Evolutionary conservation across 768 basidiomycete species (phyloP).

Genomic region (Tulasnella sp.): DNA sequence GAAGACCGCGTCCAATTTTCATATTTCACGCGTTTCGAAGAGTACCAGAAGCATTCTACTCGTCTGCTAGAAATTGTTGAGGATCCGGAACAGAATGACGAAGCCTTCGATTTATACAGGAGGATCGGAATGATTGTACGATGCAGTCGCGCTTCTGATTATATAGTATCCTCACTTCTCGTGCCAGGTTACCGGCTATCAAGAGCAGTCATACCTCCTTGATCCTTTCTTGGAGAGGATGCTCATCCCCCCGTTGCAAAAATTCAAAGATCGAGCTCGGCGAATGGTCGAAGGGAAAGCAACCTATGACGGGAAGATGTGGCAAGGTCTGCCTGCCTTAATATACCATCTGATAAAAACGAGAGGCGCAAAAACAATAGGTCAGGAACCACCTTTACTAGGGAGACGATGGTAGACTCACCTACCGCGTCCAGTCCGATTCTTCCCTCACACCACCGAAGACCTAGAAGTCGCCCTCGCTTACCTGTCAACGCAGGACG

Average conservation of each 20-base stretch:
- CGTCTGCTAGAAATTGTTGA: conserved; percentile 17
- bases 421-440: conserved; percentile 64
- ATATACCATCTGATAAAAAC: conserved; percentile 85
- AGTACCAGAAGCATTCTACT: conserved; percentile 7
- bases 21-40: conserved; percentile 22
- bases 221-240: conserved; percentile 87
- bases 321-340: conserved; percentile 49
- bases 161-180: background rate
- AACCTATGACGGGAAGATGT: conserved; percentile 54
- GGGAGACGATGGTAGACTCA: background rate
- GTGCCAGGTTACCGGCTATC: conserved; percentile 81
- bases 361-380: conserved; percentile 87
- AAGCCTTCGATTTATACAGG: background rate
- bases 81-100: background rate
- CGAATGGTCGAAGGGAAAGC: conserved; percentile 44
- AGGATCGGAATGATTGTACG: background rate
- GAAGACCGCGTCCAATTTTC: background rate
- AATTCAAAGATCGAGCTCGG: conserved; percentile 60
- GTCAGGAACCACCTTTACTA: conserved; percentile 53
- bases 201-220: conserved; percentile 89
- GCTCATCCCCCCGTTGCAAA: conserved; percentile 71
- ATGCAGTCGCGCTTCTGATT: background rate
- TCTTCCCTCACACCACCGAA: conserved; percentile 89
- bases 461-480: conserved; percentile 77
- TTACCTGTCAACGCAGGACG: conserved; percentile 58